These are phyloP conservation scores for Pleurostoma richardsiae DNA, from an alignment of 2,329 filamentous ascomycete species.

Conservation along the genomic window DNA sequence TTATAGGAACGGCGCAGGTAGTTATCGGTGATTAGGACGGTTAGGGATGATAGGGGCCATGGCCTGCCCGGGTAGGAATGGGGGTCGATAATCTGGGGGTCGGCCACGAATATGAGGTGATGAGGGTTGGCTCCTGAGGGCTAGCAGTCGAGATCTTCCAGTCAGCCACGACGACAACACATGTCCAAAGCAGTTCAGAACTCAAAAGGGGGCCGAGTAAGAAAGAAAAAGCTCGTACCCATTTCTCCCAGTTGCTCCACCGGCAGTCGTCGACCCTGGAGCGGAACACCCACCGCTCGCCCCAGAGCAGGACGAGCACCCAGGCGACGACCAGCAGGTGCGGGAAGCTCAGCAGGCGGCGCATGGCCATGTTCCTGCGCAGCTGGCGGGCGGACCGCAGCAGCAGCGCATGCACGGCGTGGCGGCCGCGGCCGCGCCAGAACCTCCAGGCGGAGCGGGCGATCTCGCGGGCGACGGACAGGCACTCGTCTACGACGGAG, in stretches of 20 bases:
- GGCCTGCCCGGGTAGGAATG: conserved; percentile 87
- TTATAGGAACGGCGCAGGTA: conserved; percentile 81
- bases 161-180: too few species aligned
- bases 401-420: conserved; percentile 23
- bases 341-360: conserved; percentile 55
- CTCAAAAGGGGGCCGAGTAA: conserved; percentile 4
- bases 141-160: conserved; percentile 35
- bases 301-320: conserved; percentile 75
- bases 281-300: conserved; percentile 75
- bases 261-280: conserved; percentile 65
- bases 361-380: conserved; percentile 40
- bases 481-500: conserved; percentile 30
- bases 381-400: conserved; percentile 23
- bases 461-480: conserved; percentile 18
- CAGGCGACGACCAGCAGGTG: conserved; percentile 68
- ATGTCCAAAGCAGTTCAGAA: too few species aligned
- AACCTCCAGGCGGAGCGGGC: conserved; percentile 31
- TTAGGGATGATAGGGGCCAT: conserved; percentile 51
- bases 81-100: conserved; percentile 88
- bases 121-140: conserved; percentile 75
- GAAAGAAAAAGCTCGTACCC: conserved; percentile 53
- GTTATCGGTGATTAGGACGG: conserved; percentile 69
- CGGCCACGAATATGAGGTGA: conserved; percentile 77
- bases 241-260: conserved; percentile 89
- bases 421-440: conserved; percentile 33